phyloP scores from a whole-genome alignment of 2,329 filamentous ascomycete genomes.

The Fusarium proliferatum region DNA sequence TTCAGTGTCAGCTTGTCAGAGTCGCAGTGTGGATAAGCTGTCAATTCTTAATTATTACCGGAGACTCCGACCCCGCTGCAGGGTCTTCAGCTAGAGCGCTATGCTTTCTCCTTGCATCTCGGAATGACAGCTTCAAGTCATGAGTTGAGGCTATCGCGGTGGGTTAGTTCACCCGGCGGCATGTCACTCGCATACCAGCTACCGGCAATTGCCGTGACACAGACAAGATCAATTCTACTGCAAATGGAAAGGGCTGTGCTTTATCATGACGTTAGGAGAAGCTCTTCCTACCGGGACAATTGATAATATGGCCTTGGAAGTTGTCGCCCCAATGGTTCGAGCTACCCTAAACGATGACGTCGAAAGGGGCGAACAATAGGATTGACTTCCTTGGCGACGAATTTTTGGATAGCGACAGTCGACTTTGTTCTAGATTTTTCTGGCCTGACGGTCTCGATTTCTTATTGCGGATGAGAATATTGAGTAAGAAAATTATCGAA shows the following conservation, averaged over 20 bases:
- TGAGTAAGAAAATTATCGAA: rapidly evolving
- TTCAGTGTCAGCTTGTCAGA: neutral
- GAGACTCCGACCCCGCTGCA: neutral
- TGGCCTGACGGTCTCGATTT: neutral
- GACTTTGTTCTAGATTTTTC: neutral
- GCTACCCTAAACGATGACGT: slow-evolving; percentile 9
- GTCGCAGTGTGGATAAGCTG: neutral
- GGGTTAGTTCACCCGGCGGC: neutral
- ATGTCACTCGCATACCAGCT: neutral
- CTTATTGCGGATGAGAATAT: neutral
- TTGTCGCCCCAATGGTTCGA: neutral
- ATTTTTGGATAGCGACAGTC: neutral
- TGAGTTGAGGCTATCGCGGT: neutral
- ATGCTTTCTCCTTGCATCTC: neutral
- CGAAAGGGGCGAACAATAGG: neutral
- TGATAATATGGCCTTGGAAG: neutral
- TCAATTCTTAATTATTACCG: neutral
- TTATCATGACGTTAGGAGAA: too few relatives aligned
- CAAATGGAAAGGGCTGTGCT: rapidly evolving
- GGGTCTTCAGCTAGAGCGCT: neutral
- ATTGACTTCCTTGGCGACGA: neutral
- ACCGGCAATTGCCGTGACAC: neutral
- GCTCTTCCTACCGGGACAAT: neutral
- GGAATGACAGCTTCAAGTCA: neutral
- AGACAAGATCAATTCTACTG: too few relatives aligned